These are phyloP conservation scores for Tubosaeta sp. DNA, from an alignment of 768 basidiomycete genomes.

Conservation along the genomic window DNA sequence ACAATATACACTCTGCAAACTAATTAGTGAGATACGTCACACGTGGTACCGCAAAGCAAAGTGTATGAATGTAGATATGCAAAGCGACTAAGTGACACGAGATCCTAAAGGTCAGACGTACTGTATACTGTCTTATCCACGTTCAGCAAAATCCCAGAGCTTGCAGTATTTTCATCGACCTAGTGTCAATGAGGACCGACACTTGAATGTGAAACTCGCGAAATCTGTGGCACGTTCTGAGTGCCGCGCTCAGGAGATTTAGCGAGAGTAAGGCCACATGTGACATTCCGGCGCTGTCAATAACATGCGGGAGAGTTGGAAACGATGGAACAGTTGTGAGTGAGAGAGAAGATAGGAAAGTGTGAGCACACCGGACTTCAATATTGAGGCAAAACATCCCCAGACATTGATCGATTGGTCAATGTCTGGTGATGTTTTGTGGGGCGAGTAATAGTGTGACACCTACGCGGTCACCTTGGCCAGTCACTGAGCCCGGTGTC, in stretches of 20 bases:
- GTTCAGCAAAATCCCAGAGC: conserved; percentile 54
- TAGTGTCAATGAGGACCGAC: conserved; percentile 6
- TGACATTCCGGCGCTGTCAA: no score
- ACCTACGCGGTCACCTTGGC: no score
- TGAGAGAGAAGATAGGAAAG: no score
- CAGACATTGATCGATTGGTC: no score
- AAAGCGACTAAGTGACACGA: neutral
- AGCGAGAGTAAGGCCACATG: no score
- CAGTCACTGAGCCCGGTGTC: no score
- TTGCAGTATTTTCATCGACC: conserved; percentile 44
- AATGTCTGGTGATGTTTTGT: no score
- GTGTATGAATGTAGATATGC: neutral
- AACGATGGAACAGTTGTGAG: no score
- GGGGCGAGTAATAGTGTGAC: no score
- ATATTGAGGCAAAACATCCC: no score
- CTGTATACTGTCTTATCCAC: conserved; percentile 50
- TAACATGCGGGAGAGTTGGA: no score
- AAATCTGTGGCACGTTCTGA: neutral
- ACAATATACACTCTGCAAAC: conserved; percentile 58
- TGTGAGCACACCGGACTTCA: no score
- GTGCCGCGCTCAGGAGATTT: neutral
- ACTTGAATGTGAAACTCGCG: conserved; percentile 3
- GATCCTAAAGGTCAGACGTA: conserved; percentile 19
- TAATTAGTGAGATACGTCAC: neutral
- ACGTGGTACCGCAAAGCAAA: neutral